These are phyloP conservation scores for Gamsiella multidivaricata DNA, from an alignment of 192 early-diverging fungal species.

Conservation along the genomic window DNA sequence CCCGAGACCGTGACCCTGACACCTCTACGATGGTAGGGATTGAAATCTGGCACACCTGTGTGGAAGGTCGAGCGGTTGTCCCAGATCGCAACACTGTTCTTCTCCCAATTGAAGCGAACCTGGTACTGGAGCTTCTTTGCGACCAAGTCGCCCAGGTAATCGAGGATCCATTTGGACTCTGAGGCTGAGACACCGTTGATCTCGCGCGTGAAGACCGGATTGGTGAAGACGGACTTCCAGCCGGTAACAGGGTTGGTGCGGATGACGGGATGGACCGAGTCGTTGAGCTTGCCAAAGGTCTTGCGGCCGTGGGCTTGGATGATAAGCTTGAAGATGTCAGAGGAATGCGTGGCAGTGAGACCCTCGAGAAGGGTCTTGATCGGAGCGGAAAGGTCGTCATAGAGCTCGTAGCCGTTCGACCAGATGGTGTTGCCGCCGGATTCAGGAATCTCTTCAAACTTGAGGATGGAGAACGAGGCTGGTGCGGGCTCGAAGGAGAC, in stretches of 20 bases:
- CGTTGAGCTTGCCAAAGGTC: slow-evolving; percentile 52
- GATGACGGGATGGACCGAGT: slow-evolving; percentile 58
- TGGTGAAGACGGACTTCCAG: slow-evolving; percentile 75
- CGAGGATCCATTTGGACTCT: slow-evolving; percentile 68
- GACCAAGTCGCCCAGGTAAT: slow-evolving; percentile 66
- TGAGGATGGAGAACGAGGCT: slow-evolving; percentile 51
- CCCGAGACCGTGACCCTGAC: slow-evolving; percentile 48
- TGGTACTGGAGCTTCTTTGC: slow-evolving; percentile 64
- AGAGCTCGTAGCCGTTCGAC: slow-evolving; percentile 55
- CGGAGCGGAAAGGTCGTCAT: slow-evolving; percentile 60
- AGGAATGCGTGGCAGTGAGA: slow-evolving; percentile 64
- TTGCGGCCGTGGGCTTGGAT: slow-evolving; percentile 45
- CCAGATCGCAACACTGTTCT: slow-evolving; percentile 75
- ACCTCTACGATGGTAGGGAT: slow-evolving; percentile 38
- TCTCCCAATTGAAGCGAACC: slow-evolving; percentile 67
- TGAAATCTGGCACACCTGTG: slow-evolving; percentile 54
- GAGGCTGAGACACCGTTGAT: slow-evolving; percentile 61
- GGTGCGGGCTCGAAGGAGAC: slow-evolving; percentile 52
- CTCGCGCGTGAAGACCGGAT: slow-evolving; percentile 68
- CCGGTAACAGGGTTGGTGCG: slow-evolving; percentile 80
- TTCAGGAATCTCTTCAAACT: slow-evolving; percentile 48
- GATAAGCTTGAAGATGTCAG: slow-evolving; percentile 36
- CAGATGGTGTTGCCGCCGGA: slow-evolving; percentile 58
- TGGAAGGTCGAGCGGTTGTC: slow-evolving; percentile 72
- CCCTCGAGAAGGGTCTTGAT: slow-evolving; percentile 67